Percentiles rank a stretch among this genome's conserved stretches.
Conservation (phyloP, 768 basidiomycete species). For the Podaxis sp. region DNA sequence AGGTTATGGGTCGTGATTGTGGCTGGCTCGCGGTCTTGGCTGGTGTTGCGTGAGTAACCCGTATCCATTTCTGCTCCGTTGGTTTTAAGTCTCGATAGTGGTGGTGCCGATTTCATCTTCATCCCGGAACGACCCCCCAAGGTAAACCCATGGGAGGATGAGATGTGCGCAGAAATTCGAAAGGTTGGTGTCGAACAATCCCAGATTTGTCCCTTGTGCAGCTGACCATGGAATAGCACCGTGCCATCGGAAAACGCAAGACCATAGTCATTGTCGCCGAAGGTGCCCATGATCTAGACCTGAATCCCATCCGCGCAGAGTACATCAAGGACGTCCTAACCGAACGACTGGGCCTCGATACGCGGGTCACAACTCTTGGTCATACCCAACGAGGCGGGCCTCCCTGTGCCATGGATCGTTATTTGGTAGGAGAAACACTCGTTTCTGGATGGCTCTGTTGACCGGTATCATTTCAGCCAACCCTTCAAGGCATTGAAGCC, state of each 20-base stretch:
- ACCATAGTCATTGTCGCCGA: conserved; percentile 99
- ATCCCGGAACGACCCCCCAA: conserved; percentile 92
- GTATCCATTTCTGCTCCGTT: not conserved
- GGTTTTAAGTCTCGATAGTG: conserved; percentile 35
- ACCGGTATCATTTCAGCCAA: conserved; percentile 55
- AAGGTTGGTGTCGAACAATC: conserved; percentile 46
- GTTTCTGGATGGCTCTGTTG: not conserved
- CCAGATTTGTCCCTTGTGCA: not conserved
- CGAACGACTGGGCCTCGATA: conserved; percentile 87
- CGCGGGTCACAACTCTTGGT: conserved; percentile 93
- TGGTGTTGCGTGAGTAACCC: conserved; percentile 69
- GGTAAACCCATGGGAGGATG: conserved; percentile 80
- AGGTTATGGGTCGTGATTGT: conserved; percentile 99
- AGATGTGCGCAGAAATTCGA: conserved; percentile 85
- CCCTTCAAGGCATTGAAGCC: conserved; percentile 94
- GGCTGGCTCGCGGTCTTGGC: conserved; percentile 98
- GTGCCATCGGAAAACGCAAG: conserved; percentile 90
- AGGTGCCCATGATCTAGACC: conserved; percentile 84
- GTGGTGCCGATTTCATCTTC: conserved; percentile 96
- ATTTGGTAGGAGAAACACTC: conserved; percentile 57
- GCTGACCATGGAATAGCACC: conserved; percentile 56
- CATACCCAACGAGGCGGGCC: conserved; percentile 95
- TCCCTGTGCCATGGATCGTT: conserved; percentile 91
- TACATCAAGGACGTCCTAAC: conserved; percentile 89
- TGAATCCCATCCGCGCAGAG: conserved; percentile 90